A percentile compares a stretch with the other conserved stretches of the same genome.
phyloP scores from a whole-genome alignment of 768 basidiomycete species.

The Leccinum boreale region DNA sequence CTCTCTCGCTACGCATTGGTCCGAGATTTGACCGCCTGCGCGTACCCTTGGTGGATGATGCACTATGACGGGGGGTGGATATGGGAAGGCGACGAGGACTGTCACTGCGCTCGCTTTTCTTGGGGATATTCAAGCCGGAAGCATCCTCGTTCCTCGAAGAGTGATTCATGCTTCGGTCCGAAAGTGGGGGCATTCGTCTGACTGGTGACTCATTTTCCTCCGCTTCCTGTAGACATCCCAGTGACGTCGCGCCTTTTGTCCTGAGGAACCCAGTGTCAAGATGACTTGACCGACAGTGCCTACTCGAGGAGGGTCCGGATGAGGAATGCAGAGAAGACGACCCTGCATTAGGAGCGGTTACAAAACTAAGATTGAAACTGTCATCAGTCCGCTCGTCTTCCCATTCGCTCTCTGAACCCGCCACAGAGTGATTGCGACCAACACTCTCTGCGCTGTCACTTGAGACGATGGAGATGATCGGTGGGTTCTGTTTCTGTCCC shows the following conservation, averaged over 20 bases:
- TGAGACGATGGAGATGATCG: constrained; percentile 29
- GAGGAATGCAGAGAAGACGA: constrained; percentile 39
- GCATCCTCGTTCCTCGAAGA: constrained; percentile 24
- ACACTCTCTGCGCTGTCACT: constrained; percentile 36
- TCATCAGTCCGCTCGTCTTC: constrained; percentile 87
- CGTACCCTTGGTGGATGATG: constrained; percentile 35
- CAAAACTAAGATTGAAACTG: constrained; percentile 57
- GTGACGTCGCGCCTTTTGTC: constrained; percentile 43
- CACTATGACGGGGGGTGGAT: constrained; percentile 40
- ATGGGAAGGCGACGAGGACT: constrained; percentile 52
- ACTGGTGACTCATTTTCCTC: constrained; percentile 53
- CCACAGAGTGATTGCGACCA: constrained; percentile 39
- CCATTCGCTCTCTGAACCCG: constrained; percentile 83
- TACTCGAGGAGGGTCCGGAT: constrained; percentile 25
- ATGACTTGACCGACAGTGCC: constrained; percentile 60
- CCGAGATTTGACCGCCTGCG: constrained; percentile 75
- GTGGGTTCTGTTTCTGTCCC: constrained; percentile 31
- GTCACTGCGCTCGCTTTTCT: constrained; percentile 33
- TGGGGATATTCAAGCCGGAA: constrained; percentile 29
- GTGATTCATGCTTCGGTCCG: constrained; percentile 67
- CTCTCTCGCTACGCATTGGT: constrained; percentile 69
- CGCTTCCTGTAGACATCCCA: constrained; percentile 69
- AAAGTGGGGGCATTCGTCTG: constrained; percentile 40
- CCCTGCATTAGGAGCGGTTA: constrained; percentile 25
- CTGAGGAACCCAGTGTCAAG: constrained; percentile 69